These are phyloP conservation scores for Cucurbita ficifolia DNA, from an alignment of 306 rosid genomes.

Conservation along the genomic window DNA sequence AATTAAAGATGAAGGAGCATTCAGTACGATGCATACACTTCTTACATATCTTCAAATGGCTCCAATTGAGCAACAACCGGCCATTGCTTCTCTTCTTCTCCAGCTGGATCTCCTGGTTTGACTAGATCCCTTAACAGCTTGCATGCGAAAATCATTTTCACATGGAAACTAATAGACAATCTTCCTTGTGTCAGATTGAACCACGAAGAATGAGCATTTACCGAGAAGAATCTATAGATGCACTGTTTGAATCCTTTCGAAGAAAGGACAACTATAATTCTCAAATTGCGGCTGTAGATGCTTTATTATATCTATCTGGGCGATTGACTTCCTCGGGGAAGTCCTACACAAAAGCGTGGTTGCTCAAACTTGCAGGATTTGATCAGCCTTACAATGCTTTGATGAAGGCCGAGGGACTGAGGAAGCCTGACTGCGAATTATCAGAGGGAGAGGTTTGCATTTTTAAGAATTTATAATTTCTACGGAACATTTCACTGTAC, in stretches of 20 bases:
- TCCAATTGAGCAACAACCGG: conserved; percentile 68
- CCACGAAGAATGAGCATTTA: conserved; percentile 91
- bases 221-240: conserved; percentile 81
- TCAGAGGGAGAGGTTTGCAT: conserved; percentile 47
- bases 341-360: conserved; percentile 62
- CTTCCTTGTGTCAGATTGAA: conserved; percentile 42
- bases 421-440: conserved; percentile 27
- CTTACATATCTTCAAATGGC: conserved; percentile 89
- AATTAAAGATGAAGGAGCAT: conserved; percentile 78
- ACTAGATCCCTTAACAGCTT: not conserved
- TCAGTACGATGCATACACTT: conserved; percentile 81
- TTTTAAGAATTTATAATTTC: conserved; percentile 9
- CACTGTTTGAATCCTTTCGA: conserved; percentile 58
- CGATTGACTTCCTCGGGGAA: conserved; percentile 55
- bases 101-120: conserved; percentile 94
- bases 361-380: conserved; percentile 78
- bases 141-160: not conserved
- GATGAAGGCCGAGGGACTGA: conserved; percentile 43
- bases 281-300: conserved; percentile 55
- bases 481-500: conserved; percentile 2
- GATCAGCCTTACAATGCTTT: conserved; percentile 62
- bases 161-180: conserved; percentile 4
- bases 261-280: conserved; percentile 50
- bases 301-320: conserved; percentile 60
- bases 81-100: conserved; percentile 70